Base-by-base conservation (phyloP, 768 basidiomycete species). In the Strobilomyces dryophilus region DNA sequence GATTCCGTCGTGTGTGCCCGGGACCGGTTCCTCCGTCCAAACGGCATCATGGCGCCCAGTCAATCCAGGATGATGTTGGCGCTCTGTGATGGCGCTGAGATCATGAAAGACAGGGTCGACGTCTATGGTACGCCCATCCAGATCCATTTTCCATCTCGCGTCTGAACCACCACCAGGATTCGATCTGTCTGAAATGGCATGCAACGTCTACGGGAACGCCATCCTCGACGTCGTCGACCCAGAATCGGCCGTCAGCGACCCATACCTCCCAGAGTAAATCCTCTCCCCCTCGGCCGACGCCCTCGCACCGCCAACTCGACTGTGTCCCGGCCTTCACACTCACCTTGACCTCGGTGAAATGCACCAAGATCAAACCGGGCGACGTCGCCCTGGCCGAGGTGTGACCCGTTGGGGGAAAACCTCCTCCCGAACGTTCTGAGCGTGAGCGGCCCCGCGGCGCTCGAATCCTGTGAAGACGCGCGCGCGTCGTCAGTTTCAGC, bases 1-100 rank as follows among this genome's bases (percentile, higher is more conserved):
- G 95, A 98, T 69, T 95, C 94, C 2, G 95, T 98, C 17, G 74
- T 99, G 18, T 73, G 75, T 55, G 95, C 95, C 0, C 80, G 95
- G 17, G 93, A 98, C 68, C 79, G 87, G 20, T 98, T 92, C 73
- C 76, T 98, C 31, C 74, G 76, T 45, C 81, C 85, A 0, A 71
- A 66, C 1, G 80, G 95, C 1, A 72, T 97, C 24, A 87, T 98
- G 85, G 92, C 88, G 1, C 95, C 95, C 0, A 92, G 87, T 58
- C 92, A 98, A 59, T 89, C 84, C 57, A 78, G 82, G 63, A 89
- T 98, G 74, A 81, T 89, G 75, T 70, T 98, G n/a, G 82, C 78
- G 17, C 80, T 93, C 14, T 90, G 89, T 58, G 90, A 92, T 41
- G 92, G 82, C 3, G 76, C 74, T 7, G 84, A 89, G 49, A 76